Evolutionary conservation across 2,329 filamentous ascomycete genomes (phyloP).

Genomic region (Colletotrichum navitas): DNA sequence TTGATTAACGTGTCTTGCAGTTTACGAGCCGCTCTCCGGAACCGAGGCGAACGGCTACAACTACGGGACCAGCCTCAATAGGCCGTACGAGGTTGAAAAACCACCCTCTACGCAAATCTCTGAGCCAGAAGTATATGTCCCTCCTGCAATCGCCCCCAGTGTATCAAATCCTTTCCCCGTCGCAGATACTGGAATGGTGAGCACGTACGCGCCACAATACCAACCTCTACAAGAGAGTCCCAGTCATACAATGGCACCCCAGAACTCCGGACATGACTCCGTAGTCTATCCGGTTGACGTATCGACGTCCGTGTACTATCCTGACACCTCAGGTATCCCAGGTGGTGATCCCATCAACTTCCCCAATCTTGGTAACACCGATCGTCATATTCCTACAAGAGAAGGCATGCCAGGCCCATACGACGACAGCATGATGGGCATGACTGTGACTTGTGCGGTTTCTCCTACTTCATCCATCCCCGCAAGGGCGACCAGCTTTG

Average conservation of each 20-base stretch:
- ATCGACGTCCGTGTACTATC: slow-evolving; percentile 46
- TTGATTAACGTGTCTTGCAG: slow-evolving; percentile 44
- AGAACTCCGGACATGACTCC: slow-evolving; percentile 52
- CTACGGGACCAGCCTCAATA: slow-evolving; percentile 48
- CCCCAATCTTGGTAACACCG: neutral
- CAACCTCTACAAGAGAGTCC: slow-evolving; percentile 53
- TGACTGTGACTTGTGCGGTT: slow-evolving; percentile 20
- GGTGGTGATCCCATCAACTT: neutral
- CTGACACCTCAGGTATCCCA: slow-evolving; percentile 24
- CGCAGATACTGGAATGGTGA: slow-evolving; percentile 47
- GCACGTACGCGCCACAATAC: slow-evolving; percentile 52
- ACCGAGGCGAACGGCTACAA: slow-evolving; percentile 43
- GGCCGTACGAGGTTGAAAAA: slow-evolving; percentile 51
- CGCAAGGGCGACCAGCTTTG: slow-evolving; percentile 5
- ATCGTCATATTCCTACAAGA: slow-evolving; percentile 3
- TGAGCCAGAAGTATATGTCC: slow-evolving; percentile 38
- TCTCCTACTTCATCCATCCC: slow-evolving; percentile 20
- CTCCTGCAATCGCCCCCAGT: slow-evolving; percentile 47
- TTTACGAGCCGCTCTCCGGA: slow-evolving; percentile 51
- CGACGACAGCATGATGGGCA: slow-evolving; percentile 20
- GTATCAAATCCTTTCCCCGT: slow-evolving; percentile 48
- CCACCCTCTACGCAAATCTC: slow-evolving; percentile 41
- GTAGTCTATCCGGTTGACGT: slow-evolving; percentile 56
- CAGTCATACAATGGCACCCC: slow-evolving; percentile 39
- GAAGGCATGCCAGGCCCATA: slow-evolving; percentile 26